These are phyloP conservation scores for Trichoderma citrinoviride DNA, from an alignment of 2,329 filamentous ascomycete genomes.

Conservation along the genomic window DNA sequence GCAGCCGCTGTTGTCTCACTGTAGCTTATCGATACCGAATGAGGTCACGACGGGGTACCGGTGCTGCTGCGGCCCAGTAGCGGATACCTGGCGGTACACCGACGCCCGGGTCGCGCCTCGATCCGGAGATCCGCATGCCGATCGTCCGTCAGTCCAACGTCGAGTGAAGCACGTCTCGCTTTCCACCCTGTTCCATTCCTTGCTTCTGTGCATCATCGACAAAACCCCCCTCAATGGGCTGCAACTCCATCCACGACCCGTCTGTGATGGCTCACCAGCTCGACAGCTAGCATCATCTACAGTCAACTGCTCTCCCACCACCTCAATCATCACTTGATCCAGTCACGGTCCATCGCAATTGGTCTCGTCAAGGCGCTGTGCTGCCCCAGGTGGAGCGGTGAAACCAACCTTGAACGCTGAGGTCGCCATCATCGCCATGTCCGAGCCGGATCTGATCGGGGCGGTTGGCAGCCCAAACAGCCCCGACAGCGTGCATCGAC, in stretches of 20 bases:
- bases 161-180: background rate
- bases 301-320: background rate
- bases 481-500: constrained; percentile 31
- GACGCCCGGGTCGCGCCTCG: background rate
- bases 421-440: constrained; percentile 11
- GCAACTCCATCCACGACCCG: background rate
- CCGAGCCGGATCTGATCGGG: constrained; percentile 32
- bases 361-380: background rate
- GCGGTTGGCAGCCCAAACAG: constrained; percentile 31
- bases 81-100: background rate
- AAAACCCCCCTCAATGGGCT: constrained; percentile 2
- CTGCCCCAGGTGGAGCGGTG: constrained; percentile 17
- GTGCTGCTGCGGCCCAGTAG: background rate
- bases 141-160: background rate
- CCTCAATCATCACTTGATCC: background rate
- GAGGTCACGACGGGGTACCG: background rate
- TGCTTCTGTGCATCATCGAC: background rate
- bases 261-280: constrained; percentile 12
- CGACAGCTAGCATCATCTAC: background rate
- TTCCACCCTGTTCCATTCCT: background rate
- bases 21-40: background rate
- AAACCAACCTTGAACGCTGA: constrained; percentile 1
- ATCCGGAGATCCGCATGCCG: constrained; percentile 3
- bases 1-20: constrained; percentile 3
- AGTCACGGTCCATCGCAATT: background rate